Evolutionary conservation across 2,329 filamentous ascomycete species (phyloP), one percentile per base, ranked within the genome.

Genomic region (Hortaea sp.): DNA sequence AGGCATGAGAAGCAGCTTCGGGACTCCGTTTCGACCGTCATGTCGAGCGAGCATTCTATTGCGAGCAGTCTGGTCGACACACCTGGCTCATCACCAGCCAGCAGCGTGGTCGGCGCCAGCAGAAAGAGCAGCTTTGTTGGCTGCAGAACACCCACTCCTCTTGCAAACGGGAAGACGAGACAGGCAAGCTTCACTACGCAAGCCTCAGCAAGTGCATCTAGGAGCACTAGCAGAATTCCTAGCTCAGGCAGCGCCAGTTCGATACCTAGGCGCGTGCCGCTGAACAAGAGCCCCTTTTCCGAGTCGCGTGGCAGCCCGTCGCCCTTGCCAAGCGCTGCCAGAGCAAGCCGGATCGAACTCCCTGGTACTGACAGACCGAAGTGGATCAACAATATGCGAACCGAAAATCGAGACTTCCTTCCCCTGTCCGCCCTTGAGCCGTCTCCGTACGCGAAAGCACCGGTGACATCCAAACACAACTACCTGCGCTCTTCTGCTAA

Each of bases 1-100:
- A 69, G 48, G 77, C 51, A 75, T 53, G 81, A 78, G 44, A 85
- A 88, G 60, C 85, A 90, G 56, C 73, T 95, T 42, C 79, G 90
- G 41, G 90, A 97, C 64, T 95, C 90, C 0, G 84, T 97, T 47
- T 95, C 89, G 0, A 95, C 86, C 56, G 87, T 95, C 65, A 73
- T 94, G 3, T 94, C 87, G 1, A 85, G 85, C 54, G 88, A 94
- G 60, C 77, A 79, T 44, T 88, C 51, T 4, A 20, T 47, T 6
- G 39, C 48, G 7, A 49, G 52, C 42, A 54, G 52, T 42, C 27
- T 48, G 68, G 46, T 81, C 40, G 87, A 71, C 43, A 78, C 76
- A 1, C 76, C 76, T 2, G 70, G 70, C 43, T 78, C 70, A 55
- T 85, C 82, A 4, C 82, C 82, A 28, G 79, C 81, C 28, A 84